These are phyloP conservation scores for Aspergillus leporis DNA, from an alignment of 495 filamentous ascomycete genomes.

Conservation along the genomic window DNA sequence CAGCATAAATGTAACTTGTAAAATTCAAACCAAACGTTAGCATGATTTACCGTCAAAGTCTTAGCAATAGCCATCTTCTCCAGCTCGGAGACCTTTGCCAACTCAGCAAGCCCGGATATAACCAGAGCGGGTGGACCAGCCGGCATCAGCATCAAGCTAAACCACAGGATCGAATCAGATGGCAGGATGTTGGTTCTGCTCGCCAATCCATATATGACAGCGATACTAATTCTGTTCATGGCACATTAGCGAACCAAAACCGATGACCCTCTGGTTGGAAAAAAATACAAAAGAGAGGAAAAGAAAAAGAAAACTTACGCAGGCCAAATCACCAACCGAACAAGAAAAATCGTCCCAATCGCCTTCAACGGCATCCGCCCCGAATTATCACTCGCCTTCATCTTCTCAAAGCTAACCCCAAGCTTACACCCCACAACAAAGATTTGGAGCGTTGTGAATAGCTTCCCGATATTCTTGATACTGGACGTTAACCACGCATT, in stretches of 20 bases:
- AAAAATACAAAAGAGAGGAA: too few relatives aligned
- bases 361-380: constrained; percentile 53
- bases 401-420: constrained; percentile 50
- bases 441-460: constrained; percentile 73
- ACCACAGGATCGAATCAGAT: constrained; percentile 73
- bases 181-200: constrained; percentile 55
- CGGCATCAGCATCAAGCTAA: constrained; percentile 77
- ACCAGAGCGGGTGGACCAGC: constrained; percentile 71
- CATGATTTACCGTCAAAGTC: constrained; percentile 63
- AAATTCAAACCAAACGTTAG: too few relatives aligned
- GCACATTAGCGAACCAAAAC: background rate
- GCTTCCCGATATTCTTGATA: constrained; percentile 63
- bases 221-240: constrained; percentile 49
- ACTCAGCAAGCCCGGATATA: constrained; percentile 64
- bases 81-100: constrained; percentile 55
- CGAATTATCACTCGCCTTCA: constrained; percentile 49
- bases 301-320: constrained; percentile 33
- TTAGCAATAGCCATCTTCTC: constrained; percentile 72
- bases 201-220: constrained; percentile 61
- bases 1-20: background rate
- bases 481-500: constrained; percentile 71
- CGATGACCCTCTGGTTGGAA: too few relatives aligned
- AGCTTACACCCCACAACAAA: constrained; percentile 73
- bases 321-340: constrained; percentile 70
- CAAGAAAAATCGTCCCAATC: constrained; percentile 53